Conservation (phyloP, 192 early-diverging fungal genomes). For the Funneliformis geosporum region DNA sequence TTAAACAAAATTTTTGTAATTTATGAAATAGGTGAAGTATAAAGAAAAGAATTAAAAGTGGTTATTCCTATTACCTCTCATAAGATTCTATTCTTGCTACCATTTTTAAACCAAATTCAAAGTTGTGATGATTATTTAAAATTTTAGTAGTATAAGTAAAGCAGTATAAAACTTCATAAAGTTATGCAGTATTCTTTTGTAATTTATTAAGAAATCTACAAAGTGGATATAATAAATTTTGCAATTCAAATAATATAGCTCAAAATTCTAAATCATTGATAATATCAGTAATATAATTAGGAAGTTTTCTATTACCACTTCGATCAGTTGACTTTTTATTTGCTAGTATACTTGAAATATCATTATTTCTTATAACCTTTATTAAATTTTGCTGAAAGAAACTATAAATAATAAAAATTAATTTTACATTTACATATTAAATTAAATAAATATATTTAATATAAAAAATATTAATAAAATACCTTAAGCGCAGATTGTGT, state of each 20-base stretch:
- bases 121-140: background rate
- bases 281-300: conserved; percentile 5
- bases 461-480: too few relatives aligned
- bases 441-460: too few relatives aligned
- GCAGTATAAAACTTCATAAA: conserved; percentile 11
- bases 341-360: background rate
- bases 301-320: background rate
- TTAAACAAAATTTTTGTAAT: background rate
- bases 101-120: background rate
- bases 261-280: background rate
- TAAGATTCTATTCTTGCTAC: background rate
- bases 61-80: background rate
- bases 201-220: conserved; percentile 10
- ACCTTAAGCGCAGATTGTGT: too few relatives aligned
- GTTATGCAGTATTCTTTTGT: background rate
- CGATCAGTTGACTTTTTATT: background rate
- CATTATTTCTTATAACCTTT: background rate
- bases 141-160: conserved; percentile 1
- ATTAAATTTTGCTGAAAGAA: conserved; percentile 1
- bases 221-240: background rate
- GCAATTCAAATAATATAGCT: background rate
- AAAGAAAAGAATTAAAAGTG: background rate
- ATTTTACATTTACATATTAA: too few relatives aligned
- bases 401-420: too few relatives aligned
- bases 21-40: background rate